A percentile compares a stretch with the other conserved stretches of the same genome.
phyloP scores from a whole-genome alignment of 108 stramenopile genomes.

The Cyclotella kingstonii region DNA sequence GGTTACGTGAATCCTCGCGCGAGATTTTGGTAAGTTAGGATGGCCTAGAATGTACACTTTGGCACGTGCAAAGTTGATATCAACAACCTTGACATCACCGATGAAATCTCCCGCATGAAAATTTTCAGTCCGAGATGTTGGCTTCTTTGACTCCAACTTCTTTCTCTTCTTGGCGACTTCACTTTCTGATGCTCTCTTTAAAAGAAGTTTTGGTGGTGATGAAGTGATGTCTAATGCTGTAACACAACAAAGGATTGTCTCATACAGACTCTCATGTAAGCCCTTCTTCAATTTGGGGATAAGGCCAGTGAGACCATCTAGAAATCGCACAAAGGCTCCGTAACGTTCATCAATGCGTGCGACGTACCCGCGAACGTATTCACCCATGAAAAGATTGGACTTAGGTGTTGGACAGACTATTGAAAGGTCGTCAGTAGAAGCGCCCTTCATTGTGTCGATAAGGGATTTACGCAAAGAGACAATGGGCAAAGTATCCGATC shows the following conservation, averaged over 20 bases:
- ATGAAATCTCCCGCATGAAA: conserved; percentile 61
- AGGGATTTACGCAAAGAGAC: conserved; percentile 66
- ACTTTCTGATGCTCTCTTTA: conserved; percentile 43
- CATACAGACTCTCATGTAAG: conserved; percentile 53
- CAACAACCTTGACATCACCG: conserved; percentile 50
- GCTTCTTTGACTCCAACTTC: conserved; percentile 10
- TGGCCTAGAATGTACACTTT: conserved; percentile 49
- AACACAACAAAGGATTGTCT: conserved; percentile 62
- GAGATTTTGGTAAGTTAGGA: conserved; percentile 26
- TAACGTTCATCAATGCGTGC: conserved; percentile 63
- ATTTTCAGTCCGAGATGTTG: conserved; percentile 8
- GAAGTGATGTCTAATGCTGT: conserved; percentile 72
- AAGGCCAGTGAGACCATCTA: conserved; percentile 77
- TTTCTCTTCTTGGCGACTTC: conserved; percentile 32
- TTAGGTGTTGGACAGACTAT: conserved; percentile 52
- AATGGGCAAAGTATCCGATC: conserved; percentile 54
- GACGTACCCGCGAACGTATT: conserved; percentile 66
- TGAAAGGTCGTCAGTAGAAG: conserved; percentile 14
- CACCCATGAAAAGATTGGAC: conserved; percentile 66
- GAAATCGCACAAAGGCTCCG: conserved; percentile 83
- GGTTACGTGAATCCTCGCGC: conserved; percentile 65
- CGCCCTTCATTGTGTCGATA: conserved; percentile 48
- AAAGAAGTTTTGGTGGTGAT: conserved; percentile 57
- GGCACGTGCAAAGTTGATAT: conserved; percentile 55
- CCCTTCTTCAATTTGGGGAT: conserved; percentile 81